A percentile compares a stretch with the other conserved stretches of the same genome.
Evolutionary conservation across 345 rosid species (phyloP).

Genomic region (Excoecaria agallocha): DNA sequence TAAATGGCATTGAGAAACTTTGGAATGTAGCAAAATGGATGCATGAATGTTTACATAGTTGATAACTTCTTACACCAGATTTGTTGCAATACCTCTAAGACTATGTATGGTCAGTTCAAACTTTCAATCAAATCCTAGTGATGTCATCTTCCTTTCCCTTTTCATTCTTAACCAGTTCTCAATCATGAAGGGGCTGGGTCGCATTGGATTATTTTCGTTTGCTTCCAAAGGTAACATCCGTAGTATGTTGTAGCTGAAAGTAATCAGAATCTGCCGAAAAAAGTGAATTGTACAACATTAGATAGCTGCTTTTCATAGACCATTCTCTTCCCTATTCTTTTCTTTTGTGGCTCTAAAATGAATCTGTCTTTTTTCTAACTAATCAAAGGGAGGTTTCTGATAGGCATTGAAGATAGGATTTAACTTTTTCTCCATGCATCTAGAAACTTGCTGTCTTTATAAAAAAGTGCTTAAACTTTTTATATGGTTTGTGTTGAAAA

Average conservation of each 20-base stretch:
- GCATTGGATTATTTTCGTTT: not conserved
- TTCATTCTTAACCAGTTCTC: not conserved
- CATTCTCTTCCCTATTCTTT: not conserved
- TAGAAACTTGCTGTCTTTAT: not conserved
- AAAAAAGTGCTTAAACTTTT: no score
- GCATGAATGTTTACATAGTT: not conserved
- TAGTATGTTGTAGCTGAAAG: not conserved
- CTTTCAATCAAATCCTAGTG: not conserved
- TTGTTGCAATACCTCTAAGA: slow-evolving; percentile 3
- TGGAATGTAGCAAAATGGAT: not conserved
- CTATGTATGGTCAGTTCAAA: not conserved
- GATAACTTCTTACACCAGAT: not conserved
- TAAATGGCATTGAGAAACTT: not conserved
- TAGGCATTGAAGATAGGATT: not conserved
- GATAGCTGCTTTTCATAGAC: not conserved
- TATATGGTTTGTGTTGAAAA: no score
- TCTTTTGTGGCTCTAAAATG: no score
- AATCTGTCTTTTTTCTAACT: not conserved
- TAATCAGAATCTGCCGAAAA: not conserved
- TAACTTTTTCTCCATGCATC: not conserved
- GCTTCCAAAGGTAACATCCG: not conserved
- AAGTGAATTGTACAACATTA: not conserved
- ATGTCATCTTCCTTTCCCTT: not conserved
- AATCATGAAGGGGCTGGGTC: not conserved
- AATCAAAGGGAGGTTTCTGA: not conserved